These are phyloP conservation scores for Aspergillus cavernicola DNA, from an alignment of 495 filamentous ascomycete genomes.

Conservation along the genomic window DNA sequence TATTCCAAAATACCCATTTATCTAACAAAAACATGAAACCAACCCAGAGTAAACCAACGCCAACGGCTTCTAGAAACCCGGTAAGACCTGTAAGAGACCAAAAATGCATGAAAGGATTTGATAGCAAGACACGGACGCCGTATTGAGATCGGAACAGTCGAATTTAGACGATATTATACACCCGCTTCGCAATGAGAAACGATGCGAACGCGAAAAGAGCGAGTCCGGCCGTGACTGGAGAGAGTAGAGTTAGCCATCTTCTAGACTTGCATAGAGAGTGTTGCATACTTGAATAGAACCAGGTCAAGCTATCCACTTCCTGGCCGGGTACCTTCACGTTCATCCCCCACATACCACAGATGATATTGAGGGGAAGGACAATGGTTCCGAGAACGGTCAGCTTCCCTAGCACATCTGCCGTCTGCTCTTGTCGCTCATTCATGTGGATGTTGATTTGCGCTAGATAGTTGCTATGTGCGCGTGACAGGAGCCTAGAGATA, in stretches of 20 bases:
- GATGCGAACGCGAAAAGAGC: conserved; percentile 73
- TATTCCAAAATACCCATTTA: background rate
- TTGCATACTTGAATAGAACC: conserved; percentile 60
- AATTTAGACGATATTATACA: conserved; percentile 61
- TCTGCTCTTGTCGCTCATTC: conserved; percentile 97
- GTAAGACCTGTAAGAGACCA: too few relatives aligned
- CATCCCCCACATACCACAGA: conserved; percentile 99
- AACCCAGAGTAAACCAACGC: background rate
- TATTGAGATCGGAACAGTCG: too few relatives aligned
- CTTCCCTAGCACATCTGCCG: conserved; percentile 88
- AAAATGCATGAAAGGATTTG: too few relatives aligned
- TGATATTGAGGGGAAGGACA: conserved; percentile 96
- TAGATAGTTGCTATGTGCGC: conserved; percentile 93
- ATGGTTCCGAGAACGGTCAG: conserved; percentile 95
- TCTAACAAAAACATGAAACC: background rate
- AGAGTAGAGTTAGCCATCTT: background rate
- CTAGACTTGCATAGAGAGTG: background rate
- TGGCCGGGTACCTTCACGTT: conserved; percentile 95
- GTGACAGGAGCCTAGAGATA: conserved; percentile 70
- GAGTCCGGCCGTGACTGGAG: conserved; percentile 69
- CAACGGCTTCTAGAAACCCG: background rate
- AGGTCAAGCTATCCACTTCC: conserved; percentile 57
- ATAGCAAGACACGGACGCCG: background rate
- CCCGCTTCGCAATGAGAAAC: conserved; percentile 78
- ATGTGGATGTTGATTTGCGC: conserved; percentile 93